Percentiles rank a stretch among this genome's conserved stretches.
These are phyloP conservation scores for Gynandropsis gynandra DNA, from an alignment of 345 rosid species.

Conservation along the genomic window DNA sequence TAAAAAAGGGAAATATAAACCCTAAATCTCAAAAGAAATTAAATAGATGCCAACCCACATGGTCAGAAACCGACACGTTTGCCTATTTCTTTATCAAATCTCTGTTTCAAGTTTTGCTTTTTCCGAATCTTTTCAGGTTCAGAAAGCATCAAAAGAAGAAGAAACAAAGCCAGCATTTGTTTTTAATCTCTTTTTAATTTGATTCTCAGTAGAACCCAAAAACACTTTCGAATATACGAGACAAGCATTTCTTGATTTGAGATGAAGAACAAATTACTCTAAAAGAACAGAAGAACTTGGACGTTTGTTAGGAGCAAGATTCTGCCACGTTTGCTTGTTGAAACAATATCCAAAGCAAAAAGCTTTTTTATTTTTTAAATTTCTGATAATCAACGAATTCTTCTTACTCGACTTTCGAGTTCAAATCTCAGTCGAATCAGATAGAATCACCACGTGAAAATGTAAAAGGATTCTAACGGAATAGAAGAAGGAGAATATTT, in stretches of 20 bases:
- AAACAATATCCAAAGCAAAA: constrained; percentile 12
- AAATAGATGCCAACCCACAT: constrained; percentile 16
- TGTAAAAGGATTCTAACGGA: background rate
- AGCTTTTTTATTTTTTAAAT: background rate
- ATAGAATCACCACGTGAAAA: background rate
- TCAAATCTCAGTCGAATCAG: too few relatives aligned
- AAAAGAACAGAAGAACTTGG: constrained; percentile 7
- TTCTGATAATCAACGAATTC: background rate
- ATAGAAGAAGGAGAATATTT: too few relatives aligned
- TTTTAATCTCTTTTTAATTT: background rate
- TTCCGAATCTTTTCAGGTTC: constrained; percentile 28
- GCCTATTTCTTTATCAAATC: constrained; percentile 18
- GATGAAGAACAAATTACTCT: constrained; percentile 14
- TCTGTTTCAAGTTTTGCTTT: constrained; percentile 12
- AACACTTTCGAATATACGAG: constrained; percentile 23
- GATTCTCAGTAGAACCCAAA: constrained; percentile 21
- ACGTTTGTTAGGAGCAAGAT: background rate
- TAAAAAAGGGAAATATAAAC: constrained; percentile 19
- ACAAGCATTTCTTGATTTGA: constrained; percentile 28
- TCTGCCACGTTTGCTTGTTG: constrained; percentile 3
- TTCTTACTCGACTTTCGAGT: too few relatives aligned
- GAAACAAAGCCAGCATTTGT: constrained; percentile 24
- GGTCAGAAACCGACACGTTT: constrained; percentile 23
- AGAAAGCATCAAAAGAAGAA: constrained; percentile 29
- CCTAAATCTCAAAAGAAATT: constrained; percentile 9